Evolutionary conservation across 1,284 basidiomycete genomes (phyloP).

Genomic region (Bjerkandera adusta): DNA sequence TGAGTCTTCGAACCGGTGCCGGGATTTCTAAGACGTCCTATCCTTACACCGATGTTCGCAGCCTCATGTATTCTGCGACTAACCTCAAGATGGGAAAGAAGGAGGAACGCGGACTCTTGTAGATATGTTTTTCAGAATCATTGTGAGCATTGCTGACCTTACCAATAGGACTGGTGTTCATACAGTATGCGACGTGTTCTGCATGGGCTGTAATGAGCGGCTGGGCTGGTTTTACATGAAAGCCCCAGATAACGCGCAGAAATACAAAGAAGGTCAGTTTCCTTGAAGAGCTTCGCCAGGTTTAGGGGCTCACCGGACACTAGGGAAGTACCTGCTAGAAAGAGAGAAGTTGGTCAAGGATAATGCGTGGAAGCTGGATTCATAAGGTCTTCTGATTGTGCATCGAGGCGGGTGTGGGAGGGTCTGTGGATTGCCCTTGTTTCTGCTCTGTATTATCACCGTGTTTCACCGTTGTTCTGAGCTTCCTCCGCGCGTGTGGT

Average conservation of each 20-base stretch:
- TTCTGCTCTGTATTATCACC: neutral
- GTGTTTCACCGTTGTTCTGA: neutral
- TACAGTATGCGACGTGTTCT: slow-evolving; percentile 78
- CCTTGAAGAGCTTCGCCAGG: neutral
- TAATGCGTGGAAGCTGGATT: slow-evolving; percentile 19
- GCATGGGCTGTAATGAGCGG: slow-evolving; percentile 74
- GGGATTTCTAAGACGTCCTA: neutral
- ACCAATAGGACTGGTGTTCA: slow-evolving; percentile 74
- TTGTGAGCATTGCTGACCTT: neutral
- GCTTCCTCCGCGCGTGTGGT: neutral
- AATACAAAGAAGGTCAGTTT: slow-evolving; percentile 80
- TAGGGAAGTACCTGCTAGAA: slow-evolving; percentile 85
- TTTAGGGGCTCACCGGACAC: neutral
- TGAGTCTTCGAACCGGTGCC: slow-evolving; percentile 35
- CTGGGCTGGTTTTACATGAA: slow-evolving; percentile 86
- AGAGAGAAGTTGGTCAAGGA: slow-evolving; percentile 61
- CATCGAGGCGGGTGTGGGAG: neutral
- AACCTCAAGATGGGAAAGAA: slow-evolving; percentile 74
- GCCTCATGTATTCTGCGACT: slow-evolving; percentile 74
- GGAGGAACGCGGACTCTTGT: slow-evolving; percentile 79
- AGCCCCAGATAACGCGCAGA: slow-evolving; percentile 76
- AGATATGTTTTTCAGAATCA: slow-evolving; percentile 21
- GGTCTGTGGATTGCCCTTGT: neutral
- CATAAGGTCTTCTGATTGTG: neutral
- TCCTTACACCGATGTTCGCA: slow-evolving; percentile 30